Conservation (phyloP, 441 rosid genomes). For the Corymbia citriodora region DNA sequence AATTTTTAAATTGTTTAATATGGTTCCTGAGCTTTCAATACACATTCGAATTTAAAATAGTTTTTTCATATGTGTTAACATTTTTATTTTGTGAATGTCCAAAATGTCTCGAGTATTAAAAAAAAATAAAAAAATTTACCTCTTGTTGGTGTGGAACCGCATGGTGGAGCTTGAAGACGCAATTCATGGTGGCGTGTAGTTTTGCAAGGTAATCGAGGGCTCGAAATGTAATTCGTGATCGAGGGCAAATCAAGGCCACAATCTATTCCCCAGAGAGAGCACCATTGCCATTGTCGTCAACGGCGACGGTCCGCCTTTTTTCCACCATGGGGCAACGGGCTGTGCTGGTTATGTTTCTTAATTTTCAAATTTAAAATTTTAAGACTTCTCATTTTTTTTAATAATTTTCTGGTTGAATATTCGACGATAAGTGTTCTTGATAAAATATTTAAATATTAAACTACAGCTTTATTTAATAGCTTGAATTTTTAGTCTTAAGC, state of each 20-base stretch:
- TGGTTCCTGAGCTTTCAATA: fast-evolving
- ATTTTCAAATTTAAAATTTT: not conserved
- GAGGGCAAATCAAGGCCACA: not conserved
- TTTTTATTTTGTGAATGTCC: not conserved
- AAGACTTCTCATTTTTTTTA: not conserved
- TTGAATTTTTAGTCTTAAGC: no score
- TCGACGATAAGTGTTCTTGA: not conserved
- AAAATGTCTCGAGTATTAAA: not conserved
- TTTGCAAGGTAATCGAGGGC: not conserved
- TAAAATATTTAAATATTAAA: no score
- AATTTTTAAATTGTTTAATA: no score
- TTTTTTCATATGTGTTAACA: not conserved
- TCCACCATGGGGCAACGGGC: not conserved
- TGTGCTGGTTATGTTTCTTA: not conserved
- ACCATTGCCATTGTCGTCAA: not conserved
- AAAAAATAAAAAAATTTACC: not conserved
- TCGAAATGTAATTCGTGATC: not conserved
- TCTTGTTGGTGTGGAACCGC: not conserved
- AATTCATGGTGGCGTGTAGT: not conserved
- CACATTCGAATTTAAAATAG: not conserved
- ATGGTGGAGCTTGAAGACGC: not conserved
- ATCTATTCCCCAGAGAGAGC: not conserved
- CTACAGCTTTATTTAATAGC: no score
- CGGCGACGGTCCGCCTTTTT: not conserved
- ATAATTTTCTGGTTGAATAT: no score